Conservation (phyloP, 495 filamentous ascomycete species). For the Neurospora sp. region DNA sequence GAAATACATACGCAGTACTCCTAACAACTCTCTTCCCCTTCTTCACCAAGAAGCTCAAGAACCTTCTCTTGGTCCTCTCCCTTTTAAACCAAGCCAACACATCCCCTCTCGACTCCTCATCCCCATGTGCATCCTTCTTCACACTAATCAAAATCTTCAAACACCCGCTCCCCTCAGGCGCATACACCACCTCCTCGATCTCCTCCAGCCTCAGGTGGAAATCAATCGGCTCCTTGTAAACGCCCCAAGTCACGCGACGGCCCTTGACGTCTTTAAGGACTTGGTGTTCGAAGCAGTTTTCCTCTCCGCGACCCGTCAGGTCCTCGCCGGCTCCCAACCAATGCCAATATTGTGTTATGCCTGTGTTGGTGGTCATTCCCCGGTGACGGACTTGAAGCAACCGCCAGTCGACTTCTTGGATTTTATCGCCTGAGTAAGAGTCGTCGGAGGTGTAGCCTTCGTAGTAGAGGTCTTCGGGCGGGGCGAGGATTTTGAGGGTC, state of each 20-base stretch:
- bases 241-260: constrained; percentile 29
- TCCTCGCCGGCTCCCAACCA: constrained; percentile 16
- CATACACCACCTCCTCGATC: constrained; percentile 28
- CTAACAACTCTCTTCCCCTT: constrained; percentile 30
- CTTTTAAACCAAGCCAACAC: constrained; percentile 35
- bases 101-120: constrained; percentile 17
- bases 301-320: constrained; percentile 13
- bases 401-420: constrained; percentile 34
- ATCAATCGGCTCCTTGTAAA: constrained; percentile 35
- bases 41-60: constrained; percentile 27
- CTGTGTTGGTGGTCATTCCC: constrained; percentile 23
- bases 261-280: constrained; percentile 31
- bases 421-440: constrained; percentile 26
- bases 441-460: constrained; percentile 36
- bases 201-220: constrained; percentile 31
- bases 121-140: constrained; percentile 9
- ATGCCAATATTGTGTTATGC: constrained; percentile 43
- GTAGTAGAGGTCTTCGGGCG: constrained; percentile 23
- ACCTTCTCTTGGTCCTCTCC: constrained; percentile 35
- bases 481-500: not conserved
- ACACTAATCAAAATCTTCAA: constrained; percentile 24
- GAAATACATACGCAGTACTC: constrained; percentile 20
- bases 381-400: constrained; percentile 36
- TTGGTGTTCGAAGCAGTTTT: constrained; percentile 34
- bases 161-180: constrained; percentile 8